A percentile compares a stretch with the other conserved stretches of the same genome.
These are phyloP conservation scores for Canariomyces notabilis DNA, from an alignment of 2,329 filamentous ascomycete genomes.

Conservation along the genomic window DNA sequence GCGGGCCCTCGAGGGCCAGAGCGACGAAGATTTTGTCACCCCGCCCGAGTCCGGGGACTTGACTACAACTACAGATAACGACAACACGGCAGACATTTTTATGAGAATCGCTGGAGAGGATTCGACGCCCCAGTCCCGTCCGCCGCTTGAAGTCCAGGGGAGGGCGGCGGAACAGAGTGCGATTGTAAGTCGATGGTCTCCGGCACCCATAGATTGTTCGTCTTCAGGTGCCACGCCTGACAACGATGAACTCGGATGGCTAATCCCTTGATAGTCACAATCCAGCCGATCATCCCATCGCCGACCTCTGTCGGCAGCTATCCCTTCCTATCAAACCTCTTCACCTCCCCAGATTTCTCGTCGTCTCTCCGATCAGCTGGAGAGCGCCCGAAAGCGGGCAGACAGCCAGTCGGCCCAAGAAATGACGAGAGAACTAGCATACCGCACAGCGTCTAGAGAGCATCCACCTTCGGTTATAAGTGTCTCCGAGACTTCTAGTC, in stretches of 20 bases:
- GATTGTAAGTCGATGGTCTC: conserved; percentile 44
- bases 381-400: conserved; percentile 39
- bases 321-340: conserved; percentile 42
- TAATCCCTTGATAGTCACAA: conserved; percentile 40
- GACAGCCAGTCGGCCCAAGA: conserved; percentile 41
- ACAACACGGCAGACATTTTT: conserved; percentile 56
- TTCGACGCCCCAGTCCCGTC: conserved; percentile 35
- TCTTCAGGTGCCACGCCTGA: too few relatives aligned
- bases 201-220: too few relatives aligned
- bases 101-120: conserved; percentile 55
- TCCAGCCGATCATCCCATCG: conserved; percentile 43
- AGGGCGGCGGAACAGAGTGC: conserved; percentile 35
- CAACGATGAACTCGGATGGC: conserved; percentile 17
- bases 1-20: conserved; percentile 46
- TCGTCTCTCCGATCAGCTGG: conserved; percentile 54
- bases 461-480: conserved; percentile 34
- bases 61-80: conserved; percentile 35
- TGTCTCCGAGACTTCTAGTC: conserved; percentile 33
- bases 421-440: conserved; percentile 39
- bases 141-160: conserved; percentile 31
- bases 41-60: conserved; percentile 36
- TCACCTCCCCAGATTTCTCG: conserved; percentile 49
- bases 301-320: conserved; percentile 49
- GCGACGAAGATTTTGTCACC: conserved; percentile 36
- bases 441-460: conserved; percentile 40